Percentiles rank a stretch among this genome's conserved stretches.
These are phyloP conservation scores for Neurospora sp. DNA, from an alignment of 495 filamentous ascomycete species.

Conservation along the genomic window DNA sequence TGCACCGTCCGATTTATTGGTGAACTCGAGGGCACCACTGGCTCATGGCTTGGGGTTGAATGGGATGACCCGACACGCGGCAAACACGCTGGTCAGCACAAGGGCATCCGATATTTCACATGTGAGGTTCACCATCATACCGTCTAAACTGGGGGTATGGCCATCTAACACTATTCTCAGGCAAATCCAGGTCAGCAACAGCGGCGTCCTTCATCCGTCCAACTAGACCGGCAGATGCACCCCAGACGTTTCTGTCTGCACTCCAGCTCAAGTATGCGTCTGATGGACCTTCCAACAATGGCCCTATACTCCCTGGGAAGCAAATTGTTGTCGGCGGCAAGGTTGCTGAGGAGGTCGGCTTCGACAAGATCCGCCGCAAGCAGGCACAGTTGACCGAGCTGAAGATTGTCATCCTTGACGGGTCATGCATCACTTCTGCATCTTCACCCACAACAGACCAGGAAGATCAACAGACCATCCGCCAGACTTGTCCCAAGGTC, in stretches of 20 bases:
- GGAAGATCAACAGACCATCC: conserved; percentile 20
- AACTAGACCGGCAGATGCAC: conserved; percentile 54
- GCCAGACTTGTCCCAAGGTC: conserved; percentile 51
- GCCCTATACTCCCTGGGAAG: conserved; percentile 10
- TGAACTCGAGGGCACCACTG: conserved; percentile 60
- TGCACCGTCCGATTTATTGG: conserved; percentile 86
- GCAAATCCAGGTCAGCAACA: conserved; percentile 52
- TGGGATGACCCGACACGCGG: conserved; percentile 84
- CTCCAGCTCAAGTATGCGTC: conserved; percentile 74
- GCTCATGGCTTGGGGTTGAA: conserved; percentile 89
- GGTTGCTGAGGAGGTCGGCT: conserved; percentile 88
- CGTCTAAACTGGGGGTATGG: background rate
- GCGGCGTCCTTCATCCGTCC: conserved; percentile 83
- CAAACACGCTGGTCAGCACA: conserved; percentile 81
- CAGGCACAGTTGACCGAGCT: conserved; percentile 69
- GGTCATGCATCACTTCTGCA: conserved; percentile 46
- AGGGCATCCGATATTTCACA: conserved; percentile 69
- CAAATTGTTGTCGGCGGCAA: conserved; percentile 70
- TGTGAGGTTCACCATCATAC: conserved; percentile 41
- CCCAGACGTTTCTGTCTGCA: conserved; percentile 66
- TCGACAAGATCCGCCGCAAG: conserved; percentile 80
- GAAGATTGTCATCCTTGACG: conserved; percentile 73
- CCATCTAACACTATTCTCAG: conserved; percentile 25
- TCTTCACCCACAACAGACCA: conserved; percentile 24
- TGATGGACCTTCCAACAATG: conserved; percentile 26